phyloP scores from a whole-genome alignment of 2,329 filamentous ascomycete genomes.

The Aotearoamyces nothofagi region DNA sequence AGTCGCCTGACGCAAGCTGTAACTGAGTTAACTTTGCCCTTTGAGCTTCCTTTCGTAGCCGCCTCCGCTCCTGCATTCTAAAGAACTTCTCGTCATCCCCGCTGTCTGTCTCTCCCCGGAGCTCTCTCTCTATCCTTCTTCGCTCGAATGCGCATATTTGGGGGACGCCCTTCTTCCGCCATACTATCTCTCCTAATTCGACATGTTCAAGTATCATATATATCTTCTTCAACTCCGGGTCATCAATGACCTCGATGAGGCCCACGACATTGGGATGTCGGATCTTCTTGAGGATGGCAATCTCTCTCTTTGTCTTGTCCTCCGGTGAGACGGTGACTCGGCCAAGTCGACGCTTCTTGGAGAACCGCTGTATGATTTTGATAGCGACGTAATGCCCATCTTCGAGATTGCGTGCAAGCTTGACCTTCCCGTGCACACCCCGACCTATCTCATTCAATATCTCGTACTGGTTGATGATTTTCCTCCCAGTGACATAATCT shows the following conservation, averaged over 20 bases:
- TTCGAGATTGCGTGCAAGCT: slow-evolving; percentile 69
- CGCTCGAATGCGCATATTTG: slow-evolving; percentile 77
- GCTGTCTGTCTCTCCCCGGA: slow-evolving; percentile 40
- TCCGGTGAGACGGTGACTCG: slow-evolving; percentile 55
- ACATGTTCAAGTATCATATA: slow-evolving; percentile 97
- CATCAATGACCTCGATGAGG: slow-evolving; percentile 91
- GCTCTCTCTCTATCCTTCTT: slow-evolving; percentile 60
- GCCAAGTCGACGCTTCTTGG: slow-evolving; percentile 83
- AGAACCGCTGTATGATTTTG: slow-evolving; percentile 95
- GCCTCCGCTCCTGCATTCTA: slow-evolving; percentile 41
- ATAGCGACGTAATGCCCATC: slow-evolving; percentile 77
- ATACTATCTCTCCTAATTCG: slow-evolving; percentile 83
- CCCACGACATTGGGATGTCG: slow-evolving; percentile 95
- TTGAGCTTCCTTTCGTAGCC: slow-evolving; percentile 40
- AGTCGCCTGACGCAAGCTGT: slow-evolving; percentile 37
- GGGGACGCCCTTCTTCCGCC: slow-evolving; percentile 77
- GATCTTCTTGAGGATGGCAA: slow-evolving; percentile 96
- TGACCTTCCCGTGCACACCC: slow-evolving; percentile 95
- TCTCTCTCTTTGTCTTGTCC: slow-evolving; percentile 85
- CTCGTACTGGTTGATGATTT: slow-evolving; percentile 95
- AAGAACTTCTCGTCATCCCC: slow-evolving; percentile 43
- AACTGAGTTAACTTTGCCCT: slow-evolving; percentile 35
- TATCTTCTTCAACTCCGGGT: slow-evolving; percentile 91
- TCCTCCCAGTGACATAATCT: slow-evolving; percentile 77
- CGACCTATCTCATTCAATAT: slow-evolving; percentile 92